These are phyloP conservation scores for Rhizopogon rudus DNA, from an alignment of 768 basidiomycete species.

Conservation along the genomic window DNA sequence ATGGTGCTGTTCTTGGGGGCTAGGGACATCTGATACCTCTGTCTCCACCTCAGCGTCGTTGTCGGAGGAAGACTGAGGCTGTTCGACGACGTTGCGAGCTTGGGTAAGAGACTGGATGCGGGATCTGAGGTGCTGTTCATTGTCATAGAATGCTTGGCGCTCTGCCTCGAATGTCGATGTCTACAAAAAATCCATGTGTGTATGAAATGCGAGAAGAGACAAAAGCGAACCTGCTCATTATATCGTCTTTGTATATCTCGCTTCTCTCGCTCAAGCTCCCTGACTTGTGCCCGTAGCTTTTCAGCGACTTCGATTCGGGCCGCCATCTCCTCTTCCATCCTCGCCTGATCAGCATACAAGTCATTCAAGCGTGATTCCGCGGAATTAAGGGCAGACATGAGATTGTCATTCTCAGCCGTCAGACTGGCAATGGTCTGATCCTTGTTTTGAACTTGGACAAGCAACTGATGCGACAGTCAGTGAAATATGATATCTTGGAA, in stretches of 20 bases:
- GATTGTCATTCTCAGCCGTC: conserved; percentile 56
- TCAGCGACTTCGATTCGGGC: conserved; percentile 80
- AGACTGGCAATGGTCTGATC: conserved; percentile 63
- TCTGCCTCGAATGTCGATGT: conserved; percentile 88
- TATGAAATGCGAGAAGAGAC: conserved; percentile 10
- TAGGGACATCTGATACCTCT: conserved; percentile 32
- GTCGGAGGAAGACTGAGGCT: conserved; percentile 21
- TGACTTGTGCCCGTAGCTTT: conserved; percentile 74
- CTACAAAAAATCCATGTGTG: conserved; percentile 32
- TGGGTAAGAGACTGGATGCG: conserved; percentile 79
- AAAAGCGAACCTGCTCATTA: conserved; percentile 69
- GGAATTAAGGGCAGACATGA: conserved; percentile 58
- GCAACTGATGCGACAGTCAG: conserved; percentile 44
- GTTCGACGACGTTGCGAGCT: conserved; percentile 51
- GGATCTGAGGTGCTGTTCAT: conserved; percentile 89
- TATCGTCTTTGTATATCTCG: conserved; percentile 77
- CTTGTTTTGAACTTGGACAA: conserved; percentile 74
- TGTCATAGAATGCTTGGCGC: conserved; percentile 88
- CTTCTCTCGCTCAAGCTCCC: conserved; percentile 87
- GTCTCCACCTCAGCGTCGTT: conserved; percentile 37
- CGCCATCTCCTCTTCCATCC: conserved; percentile 78
- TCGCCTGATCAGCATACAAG: conserved; percentile 74
- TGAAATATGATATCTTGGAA: conserved; percentile 5
- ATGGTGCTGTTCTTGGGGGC: conserved; percentile 14
- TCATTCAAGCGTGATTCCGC: conserved; percentile 75